A percentile compares a stretch with the other conserved stretches of the same genome.
Conservation (phyloP, 2,329 filamentous ascomycete genomes). For the Claviceps sp. region DNA sequence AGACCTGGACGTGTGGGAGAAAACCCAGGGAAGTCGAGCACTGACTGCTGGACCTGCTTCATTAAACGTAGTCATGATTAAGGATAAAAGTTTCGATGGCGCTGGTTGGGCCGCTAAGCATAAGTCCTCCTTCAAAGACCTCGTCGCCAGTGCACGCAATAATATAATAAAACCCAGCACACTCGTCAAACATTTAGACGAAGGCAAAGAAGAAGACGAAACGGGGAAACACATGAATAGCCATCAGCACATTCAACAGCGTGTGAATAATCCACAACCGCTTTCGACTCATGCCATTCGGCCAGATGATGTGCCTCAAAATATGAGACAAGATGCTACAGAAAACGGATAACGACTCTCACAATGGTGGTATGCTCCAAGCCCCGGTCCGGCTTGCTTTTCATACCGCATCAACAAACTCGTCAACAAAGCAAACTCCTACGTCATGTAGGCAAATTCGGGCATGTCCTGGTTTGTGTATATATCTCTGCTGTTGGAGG, state of each 20-base stretch:
- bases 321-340: neutral
- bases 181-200: neutral
- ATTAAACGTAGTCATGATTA: constrained; percentile 39
- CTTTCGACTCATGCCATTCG: neutral
- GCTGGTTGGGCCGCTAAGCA: constrained; percentile 62
- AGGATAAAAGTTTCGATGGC: constrained; percentile 80
- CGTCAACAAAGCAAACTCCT: no score
- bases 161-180: constrained; percentile 23
- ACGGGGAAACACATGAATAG: neutral
- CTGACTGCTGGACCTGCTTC: constrained; percentile 20
- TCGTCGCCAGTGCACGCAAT: constrained; percentile 61
- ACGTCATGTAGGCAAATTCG: neutral
- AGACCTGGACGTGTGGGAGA: constrained; percentile 79
- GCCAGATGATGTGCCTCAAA: neutral
- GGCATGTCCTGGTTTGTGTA: neutral
- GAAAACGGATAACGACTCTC: neutral
- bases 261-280: neutral
- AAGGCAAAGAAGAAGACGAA: constrained; percentile 1
- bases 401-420: neutral
- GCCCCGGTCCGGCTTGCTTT: neutral
- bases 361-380: neutral
- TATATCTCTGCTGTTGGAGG: neutral
- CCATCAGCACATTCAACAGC: neutral
- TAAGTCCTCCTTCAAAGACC: constrained; percentile 58
- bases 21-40: constrained; percentile 56